Evolutionary conservation across 345 rosid genomes (phyloP), one percentile per base, ranked within the genome.

Genomic region (Stellera chamaejasme): DNA sequence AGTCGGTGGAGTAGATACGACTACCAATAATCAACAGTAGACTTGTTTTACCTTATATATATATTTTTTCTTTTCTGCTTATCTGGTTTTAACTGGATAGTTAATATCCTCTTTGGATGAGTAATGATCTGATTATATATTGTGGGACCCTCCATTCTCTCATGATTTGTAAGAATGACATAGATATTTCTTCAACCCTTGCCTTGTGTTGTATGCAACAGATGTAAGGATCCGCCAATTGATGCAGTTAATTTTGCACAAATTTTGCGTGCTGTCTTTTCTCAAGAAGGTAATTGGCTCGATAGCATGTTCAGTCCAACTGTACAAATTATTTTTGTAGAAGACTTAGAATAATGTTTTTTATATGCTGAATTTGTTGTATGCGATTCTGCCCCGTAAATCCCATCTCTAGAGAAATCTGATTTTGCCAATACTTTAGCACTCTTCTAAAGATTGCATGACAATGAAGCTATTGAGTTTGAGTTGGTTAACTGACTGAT

Each of bases 241-340:
- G 13, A 58, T 65, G 57, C 55, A 25, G 28, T 48, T 51, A 49
- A 13, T 23, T 23, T 56, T 46, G 68, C 51, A 15, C 45, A 59
- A 50, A 55, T 52, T 11, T 53, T 28, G 51, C 61, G 48, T 54
- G 63, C 57, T 26, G 15, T 55, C 54, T 27, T 52, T 41, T 41
- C 41, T 51, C 53, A 26, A 48, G 56, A 48, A 56, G 76, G 72
- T 60, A 48, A 26, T 8, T 43, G 1, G 49, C 50, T 44, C 27
- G 47, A 60, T 56, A 26, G 27, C 52, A 45, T 14, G 23, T 59
- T 5, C 39, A 32, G 39, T 32, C 39, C 9, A 32, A 32, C 39
- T 32, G 39, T 32, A 32, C 9, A 32, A 32, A 5, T 32, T 32
- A 8, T 32, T 32, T 4, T 32, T 2, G 5, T 32, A 32, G 39